A percentile compares a stretch with the other conserved stretches of the same genome.
Conservation (phyloP, 2,329 filamentous ascomycete species). For the Tricladium varicosporioides region DNA sequence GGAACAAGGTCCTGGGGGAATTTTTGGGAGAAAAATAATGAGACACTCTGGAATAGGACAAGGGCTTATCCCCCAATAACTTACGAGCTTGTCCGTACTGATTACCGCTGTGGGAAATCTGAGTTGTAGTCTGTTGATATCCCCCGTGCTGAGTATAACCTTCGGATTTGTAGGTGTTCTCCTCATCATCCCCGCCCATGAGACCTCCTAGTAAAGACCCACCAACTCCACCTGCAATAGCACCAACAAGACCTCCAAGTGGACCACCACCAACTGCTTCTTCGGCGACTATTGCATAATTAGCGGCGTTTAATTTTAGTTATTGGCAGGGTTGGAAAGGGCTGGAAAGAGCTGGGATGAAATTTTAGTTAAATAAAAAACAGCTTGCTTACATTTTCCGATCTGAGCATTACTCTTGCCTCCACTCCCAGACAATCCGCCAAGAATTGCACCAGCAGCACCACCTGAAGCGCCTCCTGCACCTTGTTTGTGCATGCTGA, state of each 20-base stretch:
- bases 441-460: slow-evolving; percentile 55
- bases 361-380: too few relatives aligned
- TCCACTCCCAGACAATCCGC: slow-evolving; percentile 43
- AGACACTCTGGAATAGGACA: too few relatives aligned
- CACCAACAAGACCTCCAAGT: slow-evolving; percentile 68
- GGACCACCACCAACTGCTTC: slow-evolving; percentile 63
- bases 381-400: slow-evolving; percentile 12
- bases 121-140: slow-evolving; percentile 57
- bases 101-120: slow-evolving; percentile 53
- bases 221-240: slow-evolving; percentile 64
- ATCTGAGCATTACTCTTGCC: slow-evolving; percentile 22
- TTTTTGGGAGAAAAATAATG: too few relatives aligned
- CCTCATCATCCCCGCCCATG: slow-evolving; percentile 43
- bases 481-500: slow-evolving; percentile 69
- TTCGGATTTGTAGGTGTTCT: slow-evolving; percentile 51
- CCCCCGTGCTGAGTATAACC: slow-evolving; percentile 58
- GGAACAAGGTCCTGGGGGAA: too few relatives aligned
- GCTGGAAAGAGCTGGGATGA: too few relatives aligned
- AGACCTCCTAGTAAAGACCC: slow-evolving; percentile 63
- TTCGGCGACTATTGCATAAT: slow-evolving; percentile 42
- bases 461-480: slow-evolving; percentile 55
- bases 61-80: too few relatives aligned
- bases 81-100: slow-evolving; percentile 28
- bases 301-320: slow-evolving; percentile 9
- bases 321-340: too few relatives aligned